Percentiles rank a stretch among this genome's conserved stretches.
Evolutionary conservation across 352 stramenopile species (phyloP).

Genomic region (Globisporangium lucens): DNA sequence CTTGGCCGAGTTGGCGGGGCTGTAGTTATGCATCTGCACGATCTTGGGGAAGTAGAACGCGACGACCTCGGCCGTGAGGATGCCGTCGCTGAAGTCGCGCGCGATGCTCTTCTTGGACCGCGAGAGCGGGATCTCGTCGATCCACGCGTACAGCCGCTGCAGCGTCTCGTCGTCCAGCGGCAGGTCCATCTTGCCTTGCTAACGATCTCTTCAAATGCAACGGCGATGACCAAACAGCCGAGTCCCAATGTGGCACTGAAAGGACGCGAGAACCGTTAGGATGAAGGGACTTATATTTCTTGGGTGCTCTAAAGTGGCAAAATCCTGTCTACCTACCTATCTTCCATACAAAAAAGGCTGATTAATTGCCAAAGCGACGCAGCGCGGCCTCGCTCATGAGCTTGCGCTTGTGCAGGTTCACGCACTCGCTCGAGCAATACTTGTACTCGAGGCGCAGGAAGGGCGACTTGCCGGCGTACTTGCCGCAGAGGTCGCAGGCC

Average conservation of each 20-base stretch:
- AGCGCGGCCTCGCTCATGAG: conserved; percentile 92
- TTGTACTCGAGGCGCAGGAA: conserved; percentile 91
- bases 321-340: background rate
- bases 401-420: conserved; percentile 91
- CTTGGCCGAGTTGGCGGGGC: conserved; percentile 85
- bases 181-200: conserved; percentile 34
- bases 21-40: conserved; percentile 97
- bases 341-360: background rate
- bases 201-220: background rate
- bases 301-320: background rate
- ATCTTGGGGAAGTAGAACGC: conserved; percentile 94
- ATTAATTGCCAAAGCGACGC: conserved; percentile 60
- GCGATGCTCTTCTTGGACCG: conserved; percentile 95
- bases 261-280: conserved; percentile 27
- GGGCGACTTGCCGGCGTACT: conserved; percentile 82
- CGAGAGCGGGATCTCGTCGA: conserved; percentile 94
- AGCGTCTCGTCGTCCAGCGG: conserved; percentile 88
- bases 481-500: conserved; percentile 76
- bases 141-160: conserved; percentile 93
- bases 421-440: conserved; percentile 94
- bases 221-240: background rate
- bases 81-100: conserved; percentile 94
- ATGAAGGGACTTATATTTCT: background rate
- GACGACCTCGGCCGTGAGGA: conserved; percentile 89
- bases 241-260: conserved; percentile 14